A percentile compares a stretch with the other conserved stretches of the same genome.
phyloP scores from a whole-genome alignment of 768 basidiomycete species.

The Phanerochaete sordida region DNA sequence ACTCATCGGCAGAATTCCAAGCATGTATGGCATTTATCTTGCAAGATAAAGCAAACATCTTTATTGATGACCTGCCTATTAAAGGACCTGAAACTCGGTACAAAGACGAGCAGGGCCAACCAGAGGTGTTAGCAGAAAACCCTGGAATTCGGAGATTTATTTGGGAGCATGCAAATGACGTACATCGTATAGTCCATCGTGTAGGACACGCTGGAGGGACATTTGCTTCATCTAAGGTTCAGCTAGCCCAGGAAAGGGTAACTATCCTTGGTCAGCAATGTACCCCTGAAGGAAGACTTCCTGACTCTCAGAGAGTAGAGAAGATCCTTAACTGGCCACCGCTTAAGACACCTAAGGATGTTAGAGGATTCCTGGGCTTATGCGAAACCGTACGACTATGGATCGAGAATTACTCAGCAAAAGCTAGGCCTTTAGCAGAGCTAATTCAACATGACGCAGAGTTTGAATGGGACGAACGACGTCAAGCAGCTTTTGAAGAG shows the following conservation, averaged over 20 bases:
- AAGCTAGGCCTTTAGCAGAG: conserved; percentile 11
- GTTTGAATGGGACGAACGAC: conserved; percentile 28
- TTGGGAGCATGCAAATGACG: conserved; percentile 18
- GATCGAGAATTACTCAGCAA: conserved; percentile 14
- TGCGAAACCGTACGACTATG: conserved; percentile 16
- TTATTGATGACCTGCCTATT: conserved; percentile 23
- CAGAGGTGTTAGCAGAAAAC: conserved; percentile 9
- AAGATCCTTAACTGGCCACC: conserved; percentile 14
- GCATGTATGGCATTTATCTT: conserved; percentile 18
- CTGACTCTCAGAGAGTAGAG: conserved; percentile 9
- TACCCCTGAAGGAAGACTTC: conserved; percentile 8
- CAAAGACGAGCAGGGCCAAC: background rate
- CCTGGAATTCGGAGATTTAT: conserved; percentile 17
- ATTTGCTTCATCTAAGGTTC: conserved; percentile 9
- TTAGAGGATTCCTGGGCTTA: conserved; percentile 17
- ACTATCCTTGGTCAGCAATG: conserved; percentile 4
- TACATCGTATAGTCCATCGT: conserved; percentile 17
- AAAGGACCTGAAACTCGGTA: conserved; percentile 18
- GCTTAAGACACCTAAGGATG: conserved; percentile 8
- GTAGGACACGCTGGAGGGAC: conserved; percentile 13
- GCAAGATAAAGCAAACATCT: conserved; percentile 14
- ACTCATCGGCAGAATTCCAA: conserved; percentile 21
- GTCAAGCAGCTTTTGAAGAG: conserved; percentile 24
- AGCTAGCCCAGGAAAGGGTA: background rate
- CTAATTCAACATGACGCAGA: conserved; percentile 17